A percentile compares a stretch with the other conserved stretches of the same genome.
phyloP scores from a whole-genome alignment of 2,329 filamentous ascomycete genomes.

The Bretziella fagacearum region DNA sequence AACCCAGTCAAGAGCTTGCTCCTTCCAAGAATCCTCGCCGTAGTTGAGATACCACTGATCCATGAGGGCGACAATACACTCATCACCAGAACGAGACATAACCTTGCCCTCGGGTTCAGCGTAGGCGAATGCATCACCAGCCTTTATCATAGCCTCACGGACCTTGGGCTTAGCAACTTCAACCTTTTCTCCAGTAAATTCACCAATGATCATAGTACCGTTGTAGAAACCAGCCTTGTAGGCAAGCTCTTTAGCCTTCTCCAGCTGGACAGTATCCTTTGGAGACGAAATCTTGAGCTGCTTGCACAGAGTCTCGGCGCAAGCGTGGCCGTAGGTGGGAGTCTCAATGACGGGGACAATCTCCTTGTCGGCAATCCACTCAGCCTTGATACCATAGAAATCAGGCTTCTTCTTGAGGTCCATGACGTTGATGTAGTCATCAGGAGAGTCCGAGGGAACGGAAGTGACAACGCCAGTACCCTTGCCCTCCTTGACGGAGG shows the following conservation, averaged over 20 bases:
- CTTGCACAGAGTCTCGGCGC: conserved; percentile 69
- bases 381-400: conserved; percentile 89
- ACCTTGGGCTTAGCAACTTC: conserved; percentile 78
- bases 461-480: conserved; percentile 93
- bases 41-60: conserved; percentile 99
- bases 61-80: conserved; percentile 81
- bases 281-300: conserved; percentile 92
- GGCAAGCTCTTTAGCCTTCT: conserved; percentile 85
- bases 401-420: conserved; percentile 91
- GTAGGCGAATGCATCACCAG: conserved; percentile 71
- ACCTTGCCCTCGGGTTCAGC: conserved; percentile 86
- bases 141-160: conserved; percentile 56
- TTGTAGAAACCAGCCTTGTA: conserved; percentile 98
- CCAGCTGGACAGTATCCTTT: conserved; percentile 77
- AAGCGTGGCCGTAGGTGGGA: conserved; percentile 69
- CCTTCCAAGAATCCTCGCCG: conserved; percentile 75
- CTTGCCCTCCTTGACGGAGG: conserved; percentile 78
- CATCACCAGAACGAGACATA: conserved; percentile 73
- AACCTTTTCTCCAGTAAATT: conserved; percentile 75
- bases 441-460: conserved; percentile 83
- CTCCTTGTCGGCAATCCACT: conserved; percentile 74
- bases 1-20: conserved; percentile 55
- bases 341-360: conserved; percentile 82
- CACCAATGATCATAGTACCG: conserved; percentile 72
- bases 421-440: conserved; percentile 78